Percentiles rank a stretch among this genome's conserved stretches.
These are phyloP conservation scores for Clarireedia monteithiana DNA, from an alignment of 2,329 filamentous ascomycete species.

Conservation along the genomic window DNA sequence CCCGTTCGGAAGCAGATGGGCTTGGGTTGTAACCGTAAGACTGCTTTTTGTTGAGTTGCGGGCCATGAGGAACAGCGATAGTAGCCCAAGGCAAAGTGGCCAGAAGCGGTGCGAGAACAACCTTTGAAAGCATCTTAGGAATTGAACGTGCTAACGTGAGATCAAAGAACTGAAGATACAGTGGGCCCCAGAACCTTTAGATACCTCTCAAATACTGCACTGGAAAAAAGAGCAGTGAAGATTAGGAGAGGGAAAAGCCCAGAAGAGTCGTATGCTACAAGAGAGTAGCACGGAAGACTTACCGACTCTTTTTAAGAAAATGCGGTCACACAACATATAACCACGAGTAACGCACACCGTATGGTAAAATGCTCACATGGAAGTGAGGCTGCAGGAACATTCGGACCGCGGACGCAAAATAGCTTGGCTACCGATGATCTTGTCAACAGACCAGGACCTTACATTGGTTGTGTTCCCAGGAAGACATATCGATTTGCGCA, in stretches of 20 bases:
- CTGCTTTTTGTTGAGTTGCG: constrained; percentile 9
- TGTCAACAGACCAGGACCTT: constrained; percentile 1
- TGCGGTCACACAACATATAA: neutral
- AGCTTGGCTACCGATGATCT: constrained; percentile 8
- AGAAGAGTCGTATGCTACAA: neutral
- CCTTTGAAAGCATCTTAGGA: constrained; percentile 18
- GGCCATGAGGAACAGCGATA: constrained; percentile 17
- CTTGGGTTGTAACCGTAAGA: constrained; percentile 11
- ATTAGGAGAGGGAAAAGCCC: neutral
- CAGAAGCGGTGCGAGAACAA: constrained; percentile 12
- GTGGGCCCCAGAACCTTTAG: too few species aligned
- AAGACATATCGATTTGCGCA: neutral
- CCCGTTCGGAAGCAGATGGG: constrained; percentile 30
- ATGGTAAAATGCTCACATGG: constrained; percentile 5
- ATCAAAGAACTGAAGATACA: neutral
- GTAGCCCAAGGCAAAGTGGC: constrained; percentile 11
- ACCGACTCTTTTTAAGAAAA: neutral
- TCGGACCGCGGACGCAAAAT: neutral
- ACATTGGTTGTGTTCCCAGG: constrained; percentile 5
- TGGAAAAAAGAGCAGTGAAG: neutral
- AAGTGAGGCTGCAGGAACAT: constrained; percentile 5
- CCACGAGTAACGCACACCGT: neutral
- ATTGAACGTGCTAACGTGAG: neutral
- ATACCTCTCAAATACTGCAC: neutral
- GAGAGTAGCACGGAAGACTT: neutral